Evolutionary conservation across 495 filamentous ascomycete genomes (phyloP).

Genomic region (Eremomyces bilateralis): DNA sequence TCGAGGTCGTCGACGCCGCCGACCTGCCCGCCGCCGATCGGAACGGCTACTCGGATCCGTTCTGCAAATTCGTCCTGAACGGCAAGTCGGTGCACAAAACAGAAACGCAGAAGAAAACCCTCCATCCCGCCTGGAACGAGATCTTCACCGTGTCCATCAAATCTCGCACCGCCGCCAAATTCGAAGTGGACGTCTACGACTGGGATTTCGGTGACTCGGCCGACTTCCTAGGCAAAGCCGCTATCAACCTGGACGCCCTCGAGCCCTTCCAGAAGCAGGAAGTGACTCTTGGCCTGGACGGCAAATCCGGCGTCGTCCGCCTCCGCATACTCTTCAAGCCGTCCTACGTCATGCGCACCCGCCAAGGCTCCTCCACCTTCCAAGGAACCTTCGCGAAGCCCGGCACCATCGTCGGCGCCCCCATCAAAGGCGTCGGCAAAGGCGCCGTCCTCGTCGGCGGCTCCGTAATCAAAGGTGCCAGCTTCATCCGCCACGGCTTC

Average conservation of each 20-base stretch:
- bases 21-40: slow-evolving; percentile 82
- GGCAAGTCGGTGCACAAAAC: slow-evolving; percentile 79
- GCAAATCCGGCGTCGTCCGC: slow-evolving; percentile 67
- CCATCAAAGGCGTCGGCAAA: slow-evolving; percentile 71
- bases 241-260: slow-evolving; percentile 62
- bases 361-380: slow-evolving; percentile 86
- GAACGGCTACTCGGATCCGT: slow-evolving; percentile 92
- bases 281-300: slow-evolving; percentile 54
- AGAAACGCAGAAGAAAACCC: slow-evolving; percentile 86
- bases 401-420: slow-evolving; percentile 82
- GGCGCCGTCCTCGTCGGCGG: slow-evolving; percentile 48
- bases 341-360: slow-evolving; percentile 67
- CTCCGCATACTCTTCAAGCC: slow-evolving; percentile 85
- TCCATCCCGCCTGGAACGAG: slow-evolving; percentile 90
- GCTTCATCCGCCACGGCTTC: slow-evolving; percentile 64
- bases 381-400: slow-evolving; percentile 75
- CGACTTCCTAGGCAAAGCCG: slow-evolving; percentile 56
- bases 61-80: slow-evolving; percentile 80
- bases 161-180: slow-evolving; percentile 66
- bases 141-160: slow-evolving; percentile 67
- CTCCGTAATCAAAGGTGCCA: slow-evolving; percentile 69
- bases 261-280: slow-evolving; percentile 65
- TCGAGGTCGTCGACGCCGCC: slow-evolving; percentile 72
- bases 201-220: slow-evolving; percentile 90
- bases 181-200: slow-evolving; percentile 70